Percentiles rank a stretch among this genome's conserved stretches.
Evolutionary conservation across 2,329 filamentous ascomycete genomes (phyloP).

Genomic region (Alternaria sp.): DNA sequence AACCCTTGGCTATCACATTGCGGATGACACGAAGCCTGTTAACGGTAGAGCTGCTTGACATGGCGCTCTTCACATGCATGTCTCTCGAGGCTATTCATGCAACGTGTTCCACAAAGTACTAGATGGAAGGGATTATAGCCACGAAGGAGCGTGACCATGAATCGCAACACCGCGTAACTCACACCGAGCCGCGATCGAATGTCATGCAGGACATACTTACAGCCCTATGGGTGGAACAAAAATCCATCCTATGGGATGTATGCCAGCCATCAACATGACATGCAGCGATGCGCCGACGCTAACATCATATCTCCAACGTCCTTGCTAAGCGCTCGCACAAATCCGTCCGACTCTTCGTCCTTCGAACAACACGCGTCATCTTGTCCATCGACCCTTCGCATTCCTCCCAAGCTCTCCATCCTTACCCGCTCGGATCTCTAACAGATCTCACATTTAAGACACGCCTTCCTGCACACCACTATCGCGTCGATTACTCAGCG

Average conservation of each 20-base stretch:
- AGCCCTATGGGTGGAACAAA: background rate
- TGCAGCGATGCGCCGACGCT: background rate
- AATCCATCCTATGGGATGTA: background rate
- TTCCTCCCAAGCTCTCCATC: background rate
- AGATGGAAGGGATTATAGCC: background rate
- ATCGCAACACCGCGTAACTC: background rate
- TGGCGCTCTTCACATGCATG: background rate
- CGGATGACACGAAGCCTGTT: background rate
- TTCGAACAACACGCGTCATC: background rate
- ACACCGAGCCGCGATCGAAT: background rate
- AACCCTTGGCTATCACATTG: background rate
- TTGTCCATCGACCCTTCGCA: background rate
- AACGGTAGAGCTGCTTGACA: background rate
- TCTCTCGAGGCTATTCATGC: background rate
- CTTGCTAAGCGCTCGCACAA: background rate
- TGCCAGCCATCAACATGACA: background rate
- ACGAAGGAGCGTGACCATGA: background rate
- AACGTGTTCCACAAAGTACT: background rate
- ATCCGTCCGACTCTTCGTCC: background rate
- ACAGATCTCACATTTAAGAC: background rate
- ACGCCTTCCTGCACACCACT: background rate
- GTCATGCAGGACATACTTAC: background rate
- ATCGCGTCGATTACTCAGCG: background rate
- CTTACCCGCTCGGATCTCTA: background rate
- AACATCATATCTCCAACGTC: background rate